Percentiles rank a stretch among this genome's conserved stretches.
These are phyloP conservation scores for Platismatia glauca DNA, from an alignment of 495 filamentous ascomycete species.

Conservation along the genomic window DNA sequence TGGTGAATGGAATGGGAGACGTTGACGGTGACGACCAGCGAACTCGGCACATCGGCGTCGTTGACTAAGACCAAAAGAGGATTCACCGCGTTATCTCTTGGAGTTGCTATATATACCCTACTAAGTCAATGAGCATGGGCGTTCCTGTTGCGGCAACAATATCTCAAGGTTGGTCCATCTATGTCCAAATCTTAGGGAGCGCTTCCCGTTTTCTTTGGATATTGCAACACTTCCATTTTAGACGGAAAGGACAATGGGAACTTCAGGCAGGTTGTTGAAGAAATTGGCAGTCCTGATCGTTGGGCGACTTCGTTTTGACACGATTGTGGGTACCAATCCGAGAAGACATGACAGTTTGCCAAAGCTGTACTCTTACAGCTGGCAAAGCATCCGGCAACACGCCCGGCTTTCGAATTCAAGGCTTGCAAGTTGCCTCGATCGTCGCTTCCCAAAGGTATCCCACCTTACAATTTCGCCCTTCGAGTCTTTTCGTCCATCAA, in stretches of 20 bases:
- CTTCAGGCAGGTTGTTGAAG: not conserved
- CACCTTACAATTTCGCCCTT: slow-evolving; percentile 20
- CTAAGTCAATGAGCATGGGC: not conserved
- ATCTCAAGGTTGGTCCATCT: not conserved
- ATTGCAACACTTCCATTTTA: not conserved
- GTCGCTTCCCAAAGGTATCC: not conserved
- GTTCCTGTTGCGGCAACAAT: not conserved
- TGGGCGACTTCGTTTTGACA: not conserved
- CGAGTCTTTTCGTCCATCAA: slow-evolving; percentile 39
- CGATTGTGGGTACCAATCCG: not conserved
- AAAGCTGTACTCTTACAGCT: not conserved
- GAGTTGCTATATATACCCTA: not conserved
- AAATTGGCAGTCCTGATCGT: not conserved
- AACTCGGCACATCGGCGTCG: not conserved
- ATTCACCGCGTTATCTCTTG: not conserved
- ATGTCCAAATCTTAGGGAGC: not conserved
- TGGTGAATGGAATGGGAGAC: not conserved
- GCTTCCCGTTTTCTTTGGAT: not conserved
- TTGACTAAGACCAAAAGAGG: not conserved
- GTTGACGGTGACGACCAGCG: not conserved
- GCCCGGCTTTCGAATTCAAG: not conserved
- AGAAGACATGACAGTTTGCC: not conserved
- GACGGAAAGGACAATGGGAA: not conserved
- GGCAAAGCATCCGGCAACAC: not conserved
- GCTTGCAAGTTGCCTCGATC: not conserved